Conservation (phyloP, 306 rosid genomes). For the Gastrolobium villosum region DNA sequence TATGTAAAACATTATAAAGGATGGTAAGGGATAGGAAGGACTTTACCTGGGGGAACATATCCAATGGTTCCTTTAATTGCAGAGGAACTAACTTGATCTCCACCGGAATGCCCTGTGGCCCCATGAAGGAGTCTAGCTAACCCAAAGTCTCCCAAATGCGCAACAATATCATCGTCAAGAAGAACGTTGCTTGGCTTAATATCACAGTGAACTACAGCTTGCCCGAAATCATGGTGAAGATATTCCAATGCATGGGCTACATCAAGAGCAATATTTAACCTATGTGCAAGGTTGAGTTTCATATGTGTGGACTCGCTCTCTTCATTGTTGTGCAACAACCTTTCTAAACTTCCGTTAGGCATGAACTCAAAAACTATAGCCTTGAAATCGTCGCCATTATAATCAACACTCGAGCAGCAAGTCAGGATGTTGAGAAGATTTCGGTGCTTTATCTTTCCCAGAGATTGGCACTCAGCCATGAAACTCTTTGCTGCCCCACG, state of each 20-base stretch:
- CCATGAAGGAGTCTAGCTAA: conserved; percentile 53
- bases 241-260: conserved; percentile 58
- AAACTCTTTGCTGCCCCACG: conserved; percentile 57
- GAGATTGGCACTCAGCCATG: conserved; percentile 48
- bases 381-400: conserved; percentile 48
- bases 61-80: conserved; percentile 51
- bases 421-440: conserved; percentile 49
- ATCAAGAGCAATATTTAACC: conserved; percentile 55
- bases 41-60: conserved; percentile 52
- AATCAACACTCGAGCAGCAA: conserved; percentile 51
- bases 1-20: neutral
- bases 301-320: neutral
- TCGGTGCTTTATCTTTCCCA: conserved; percentile 40
- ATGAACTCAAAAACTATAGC: conserved; percentile 53
- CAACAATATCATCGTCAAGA: conserved; percentile 50
- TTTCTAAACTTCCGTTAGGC: conserved; percentile 55
- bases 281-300: conserved; percentile 14
- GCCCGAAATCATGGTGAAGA: conserved; percentile 50
- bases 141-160: conserved; percentile 61
- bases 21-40: neutral
- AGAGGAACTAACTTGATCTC: conserved; percentile 37
- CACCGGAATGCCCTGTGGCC: neutral
- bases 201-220: conserved; percentile 58
- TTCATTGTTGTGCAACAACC: conserved; percentile 37
- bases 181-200: conserved; percentile 62